Percentiles rank a stretch among this genome's conserved stretches.
phyloP scores from a whole-genome alignment of 2,329 filamentous ascomycete genomes.

The Alternaria alternata region DNA sequence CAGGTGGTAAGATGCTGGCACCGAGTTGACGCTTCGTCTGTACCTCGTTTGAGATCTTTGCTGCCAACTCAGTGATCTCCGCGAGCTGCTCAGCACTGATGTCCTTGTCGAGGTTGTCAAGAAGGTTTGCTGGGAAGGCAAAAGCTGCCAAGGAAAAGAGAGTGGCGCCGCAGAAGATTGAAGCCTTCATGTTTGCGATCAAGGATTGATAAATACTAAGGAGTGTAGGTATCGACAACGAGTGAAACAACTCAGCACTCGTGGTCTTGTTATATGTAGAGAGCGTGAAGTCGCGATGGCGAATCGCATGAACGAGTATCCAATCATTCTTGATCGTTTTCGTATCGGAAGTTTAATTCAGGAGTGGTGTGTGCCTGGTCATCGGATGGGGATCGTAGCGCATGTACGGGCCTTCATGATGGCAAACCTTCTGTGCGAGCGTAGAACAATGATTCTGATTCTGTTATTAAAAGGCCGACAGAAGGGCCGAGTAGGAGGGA shows the following conservation, averaged over 20 bases:
- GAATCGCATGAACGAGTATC: background rate
- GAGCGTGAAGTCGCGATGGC: background rate
- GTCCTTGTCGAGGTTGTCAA: background rate
- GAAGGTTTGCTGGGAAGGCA: constrained; percentile 1
- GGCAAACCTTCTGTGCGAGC: constrained; percentile 4
- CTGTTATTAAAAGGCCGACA: background rate
- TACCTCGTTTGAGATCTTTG: background rate
- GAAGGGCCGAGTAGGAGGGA: background rate
- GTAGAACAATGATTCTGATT: constrained; percentile 1
- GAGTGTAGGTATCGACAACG: background rate
- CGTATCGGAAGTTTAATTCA: background rate
- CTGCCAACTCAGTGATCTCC: background rate
- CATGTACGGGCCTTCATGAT: background rate
- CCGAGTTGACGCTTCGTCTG: background rate
- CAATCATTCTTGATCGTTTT: background rate
- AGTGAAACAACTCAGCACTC: background rate
- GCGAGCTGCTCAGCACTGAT: background rate
- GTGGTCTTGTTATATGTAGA: background rate
- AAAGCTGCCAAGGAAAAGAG: background rate
- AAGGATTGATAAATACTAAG: background rate
- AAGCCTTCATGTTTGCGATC: background rate
- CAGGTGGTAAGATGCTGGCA: background rate
- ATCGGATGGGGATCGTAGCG: background rate
- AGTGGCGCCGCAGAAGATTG: background rate
- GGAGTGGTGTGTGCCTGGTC: background rate